phyloP scores from a whole-genome alignment of 768 basidiomycete species.

The Arthromyces matolae region DNA sequence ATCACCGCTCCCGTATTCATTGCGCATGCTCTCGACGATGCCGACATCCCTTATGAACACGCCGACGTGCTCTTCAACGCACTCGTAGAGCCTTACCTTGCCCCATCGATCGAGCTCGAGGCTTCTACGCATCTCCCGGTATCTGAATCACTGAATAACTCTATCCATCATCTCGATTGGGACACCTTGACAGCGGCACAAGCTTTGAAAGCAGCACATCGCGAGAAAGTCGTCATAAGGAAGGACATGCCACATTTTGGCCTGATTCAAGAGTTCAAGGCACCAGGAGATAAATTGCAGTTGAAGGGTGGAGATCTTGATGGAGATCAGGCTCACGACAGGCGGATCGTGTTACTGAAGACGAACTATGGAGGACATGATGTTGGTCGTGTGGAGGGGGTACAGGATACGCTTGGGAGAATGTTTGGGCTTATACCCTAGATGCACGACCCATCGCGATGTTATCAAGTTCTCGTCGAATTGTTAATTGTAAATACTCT shows the following conservation, averaged over 20 bases:
- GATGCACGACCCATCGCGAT: no score
- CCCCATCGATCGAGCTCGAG: slow-evolving; percentile 16
- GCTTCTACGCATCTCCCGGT: slow-evolving; percentile 22
- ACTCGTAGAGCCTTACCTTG: slow-evolving; percentile 59
- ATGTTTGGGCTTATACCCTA: slow-evolving; percentile 30
- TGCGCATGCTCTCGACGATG: slow-evolving; percentile 71
- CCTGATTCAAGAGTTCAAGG: slow-evolving; percentile 41
- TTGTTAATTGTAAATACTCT: no score
- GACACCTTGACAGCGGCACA: slow-evolving; percentile 34
- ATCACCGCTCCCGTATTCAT: slow-evolving; percentile 68
- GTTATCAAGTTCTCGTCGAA: no score
- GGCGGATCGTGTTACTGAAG: slow-evolving; percentile 54
- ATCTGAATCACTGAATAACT: slow-evolving; percentile 26
- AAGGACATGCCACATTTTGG: slow-evolving; percentile 48
- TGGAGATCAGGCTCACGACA: slow-evolving; percentile 18
- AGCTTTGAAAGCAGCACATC: slow-evolving; percentile 30
- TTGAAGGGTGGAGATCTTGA: slow-evolving; percentile 18
- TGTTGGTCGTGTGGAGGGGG: slow-evolving; percentile 59
- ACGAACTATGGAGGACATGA: slow-evolving; percentile 58
- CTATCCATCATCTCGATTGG: slow-evolving; percentile 32
- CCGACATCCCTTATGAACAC: slow-evolving; percentile 69
- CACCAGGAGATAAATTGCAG: no score
- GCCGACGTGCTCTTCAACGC: slow-evolving; percentile 65
- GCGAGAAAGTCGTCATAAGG: slow-evolving; percentile 39
- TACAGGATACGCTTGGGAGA: slow-evolving; percentile 57